Conservation (phyloP, 768 basidiomycete genomes). For the Dentipellis fragilis region DNA sequence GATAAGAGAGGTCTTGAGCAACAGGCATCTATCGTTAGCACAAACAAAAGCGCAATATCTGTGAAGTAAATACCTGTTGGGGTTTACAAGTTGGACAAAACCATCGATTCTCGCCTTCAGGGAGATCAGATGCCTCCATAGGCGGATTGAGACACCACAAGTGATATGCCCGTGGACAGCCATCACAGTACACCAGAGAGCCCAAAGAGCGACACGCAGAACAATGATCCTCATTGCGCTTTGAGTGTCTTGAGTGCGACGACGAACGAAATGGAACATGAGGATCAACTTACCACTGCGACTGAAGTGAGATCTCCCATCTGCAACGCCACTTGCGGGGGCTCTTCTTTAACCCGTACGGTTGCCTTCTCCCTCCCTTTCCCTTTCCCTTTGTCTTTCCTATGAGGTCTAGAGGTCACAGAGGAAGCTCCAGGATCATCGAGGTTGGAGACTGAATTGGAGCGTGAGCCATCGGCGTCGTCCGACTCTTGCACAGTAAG, state of each 20-base stretch:
- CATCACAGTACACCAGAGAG: conserved; percentile 91
- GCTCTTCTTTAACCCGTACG: conserved; percentile 38
- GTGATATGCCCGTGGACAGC: conserved; percentile 93
- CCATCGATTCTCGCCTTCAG: conserved; percentile 64
- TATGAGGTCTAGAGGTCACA: no score
- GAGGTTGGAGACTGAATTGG: conserved; percentile 30
- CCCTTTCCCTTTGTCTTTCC: no score
- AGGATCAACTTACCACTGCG: conserved; percentile 25
- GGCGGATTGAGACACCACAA: conserved; percentile 96
- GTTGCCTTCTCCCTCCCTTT: conserved; percentile 26
- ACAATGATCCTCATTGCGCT: conserved; percentile 76
- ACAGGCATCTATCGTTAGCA: neutral
- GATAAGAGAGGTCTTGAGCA: conserved; percentile 51
- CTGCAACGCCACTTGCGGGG: conserved; percentile 25
- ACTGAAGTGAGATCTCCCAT: conserved; percentile 22
- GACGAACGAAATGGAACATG: conserved; percentile 2
- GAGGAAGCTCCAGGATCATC: no score
- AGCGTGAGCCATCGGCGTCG: conserved; percentile 51
- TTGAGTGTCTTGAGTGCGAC: no score
- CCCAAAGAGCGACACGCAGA: conserved; percentile 77
- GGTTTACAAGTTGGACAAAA: conserved; percentile 67
- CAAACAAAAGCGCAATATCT: neutral
- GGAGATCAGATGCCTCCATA: conserved; percentile 78
- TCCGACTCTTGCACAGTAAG: no score
- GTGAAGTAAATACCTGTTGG: conserved; percentile 44